Conservation (phyloP, 73 alveolate species). For the Paramecium sonneborni region DNA sequence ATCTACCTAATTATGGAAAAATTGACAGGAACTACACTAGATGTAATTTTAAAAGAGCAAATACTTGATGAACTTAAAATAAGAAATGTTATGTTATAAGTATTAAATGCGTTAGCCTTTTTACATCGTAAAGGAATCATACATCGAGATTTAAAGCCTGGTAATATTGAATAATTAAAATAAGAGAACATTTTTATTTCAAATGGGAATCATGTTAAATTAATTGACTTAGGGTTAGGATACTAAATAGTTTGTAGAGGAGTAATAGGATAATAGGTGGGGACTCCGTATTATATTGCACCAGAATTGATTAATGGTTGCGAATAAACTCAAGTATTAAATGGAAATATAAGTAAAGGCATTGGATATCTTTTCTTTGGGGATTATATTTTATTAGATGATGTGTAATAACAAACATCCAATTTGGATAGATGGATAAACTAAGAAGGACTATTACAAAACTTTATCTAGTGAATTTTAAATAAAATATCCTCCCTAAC, state of each 20-base stretch:
- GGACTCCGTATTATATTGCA: slow-evolving; percentile 21
- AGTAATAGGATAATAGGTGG: neutral
- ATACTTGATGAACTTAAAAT: neutral
- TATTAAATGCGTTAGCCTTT: slow-evolving; percentile 2
- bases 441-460: neutral
- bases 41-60: neutral
- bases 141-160: slow-evolving; percentile 59
- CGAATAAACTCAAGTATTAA: neutral
- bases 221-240: slow-evolving; percentile 5
- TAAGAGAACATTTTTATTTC: neutral
- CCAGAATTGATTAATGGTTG: slow-evolving; percentile 10
- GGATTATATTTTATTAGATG: neutral
- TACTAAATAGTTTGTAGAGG: neutral
- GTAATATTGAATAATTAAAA: neutral
- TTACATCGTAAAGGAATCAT: slow-evolving; percentile 48
- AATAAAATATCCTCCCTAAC: neutral
- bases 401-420: neutral
- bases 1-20: neutral
- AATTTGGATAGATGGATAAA: neutral
- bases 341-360: neutral
- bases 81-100: slow-evolving; percentile 7
- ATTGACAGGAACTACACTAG: neutral
- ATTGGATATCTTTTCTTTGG: neutral
- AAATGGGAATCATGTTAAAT: neutral
- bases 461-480: neutral